Conservation (phyloP, 2,329 filamentous ascomycete species). For the Cercospora sojina region DNA sequence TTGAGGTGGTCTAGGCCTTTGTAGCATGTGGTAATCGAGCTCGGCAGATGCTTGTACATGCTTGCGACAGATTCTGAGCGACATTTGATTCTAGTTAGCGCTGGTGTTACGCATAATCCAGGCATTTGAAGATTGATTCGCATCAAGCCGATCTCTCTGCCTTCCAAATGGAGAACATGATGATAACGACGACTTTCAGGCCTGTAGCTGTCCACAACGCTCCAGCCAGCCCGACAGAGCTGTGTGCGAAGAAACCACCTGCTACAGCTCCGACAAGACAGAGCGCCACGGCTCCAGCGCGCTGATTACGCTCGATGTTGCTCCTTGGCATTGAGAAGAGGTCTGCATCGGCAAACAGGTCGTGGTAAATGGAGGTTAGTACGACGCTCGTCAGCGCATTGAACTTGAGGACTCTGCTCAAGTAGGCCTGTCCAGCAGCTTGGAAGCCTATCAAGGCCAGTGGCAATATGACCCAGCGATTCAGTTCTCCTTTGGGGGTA, state of each 20-base stretch:
- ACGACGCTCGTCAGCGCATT: constrained; percentile 75
- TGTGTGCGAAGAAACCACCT: constrained; percentile 57
- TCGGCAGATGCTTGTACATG: neutral
- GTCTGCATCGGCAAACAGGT: constrained; percentile 67
- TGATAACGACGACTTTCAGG: constrained; percentile 42
- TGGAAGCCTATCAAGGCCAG: constrained; percentile 73
- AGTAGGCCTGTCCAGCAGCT: constrained; percentile 74
- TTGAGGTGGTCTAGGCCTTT: constrained; percentile 19
- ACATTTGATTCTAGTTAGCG: neutral
- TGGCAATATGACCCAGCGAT: constrained; percentile 57
- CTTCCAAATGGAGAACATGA: constrained; percentile 46
- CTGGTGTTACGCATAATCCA: neutral
- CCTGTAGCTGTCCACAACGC: constrained; percentile 50
- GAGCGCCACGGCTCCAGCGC: constrained; percentile 52
- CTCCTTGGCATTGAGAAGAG: constrained; percentile 44
- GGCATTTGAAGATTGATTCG: neutral
- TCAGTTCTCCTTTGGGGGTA: constrained; percentile 24
- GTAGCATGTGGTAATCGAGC: neutral
- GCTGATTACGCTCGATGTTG: constrained; percentile 56
- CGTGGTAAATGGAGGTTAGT: constrained; percentile 78
- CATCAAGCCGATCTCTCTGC: constrained; percentile 29
- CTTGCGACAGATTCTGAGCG: neutral
- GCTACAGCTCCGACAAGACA: constrained; percentile 55
- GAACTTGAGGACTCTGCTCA: constrained; percentile 67
- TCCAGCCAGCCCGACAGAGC: constrained; percentile 51